Evolutionary conservation across 2,329 filamentous ascomycete genomes (phyloP).

Genomic region (Zelopaecilomyces penicillatus): DNA sequence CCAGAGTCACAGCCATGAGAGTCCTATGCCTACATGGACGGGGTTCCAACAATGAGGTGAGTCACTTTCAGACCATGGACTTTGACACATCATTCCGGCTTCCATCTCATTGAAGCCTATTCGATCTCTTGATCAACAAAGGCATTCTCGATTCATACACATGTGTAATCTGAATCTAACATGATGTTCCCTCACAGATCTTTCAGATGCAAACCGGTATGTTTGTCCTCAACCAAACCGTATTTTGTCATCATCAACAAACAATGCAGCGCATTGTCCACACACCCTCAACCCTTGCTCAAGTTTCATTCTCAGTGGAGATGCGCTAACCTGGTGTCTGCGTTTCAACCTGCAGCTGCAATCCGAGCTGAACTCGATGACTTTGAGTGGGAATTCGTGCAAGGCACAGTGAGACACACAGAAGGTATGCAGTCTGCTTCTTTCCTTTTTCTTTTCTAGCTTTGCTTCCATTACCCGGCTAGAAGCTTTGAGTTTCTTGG

Average conservation of each 20-base stretch:
- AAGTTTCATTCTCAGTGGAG: background rate
- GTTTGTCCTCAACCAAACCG: background rate
- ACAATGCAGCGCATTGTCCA: too few species aligned
- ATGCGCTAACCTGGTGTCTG: too few species aligned
- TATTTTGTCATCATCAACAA: too few species aligned
- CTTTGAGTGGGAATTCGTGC: conserved; percentile 6
- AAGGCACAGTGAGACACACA: conserved; percentile 5
- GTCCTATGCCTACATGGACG: conserved; percentile 6
- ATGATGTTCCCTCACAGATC: background rate
- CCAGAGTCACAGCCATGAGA: conserved; percentile 10
- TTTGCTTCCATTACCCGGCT: too few species aligned
- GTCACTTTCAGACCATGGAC: background rate
- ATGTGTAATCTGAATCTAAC: background rate
- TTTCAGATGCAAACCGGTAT: conserved; percentile 4
- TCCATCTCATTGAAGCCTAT: too few species aligned
- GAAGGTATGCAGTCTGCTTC: conserved; percentile 2
- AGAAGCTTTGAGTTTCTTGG: too few species aligned
- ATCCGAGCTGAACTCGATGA: conserved; percentile 7
- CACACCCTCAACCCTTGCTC: background rate
- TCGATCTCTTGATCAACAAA: too few species aligned
- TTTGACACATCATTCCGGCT: too few species aligned
- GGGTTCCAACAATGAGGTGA: conserved; percentile 6
- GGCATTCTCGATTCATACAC: too few species aligned
- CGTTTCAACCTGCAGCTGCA: background rate
- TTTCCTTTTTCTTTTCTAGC: background rate